Evolutionary conservation across 192 early-diverging fungal genomes (phyloP).

Genomic region (Gorgonomyces haynaldii): DNA sequence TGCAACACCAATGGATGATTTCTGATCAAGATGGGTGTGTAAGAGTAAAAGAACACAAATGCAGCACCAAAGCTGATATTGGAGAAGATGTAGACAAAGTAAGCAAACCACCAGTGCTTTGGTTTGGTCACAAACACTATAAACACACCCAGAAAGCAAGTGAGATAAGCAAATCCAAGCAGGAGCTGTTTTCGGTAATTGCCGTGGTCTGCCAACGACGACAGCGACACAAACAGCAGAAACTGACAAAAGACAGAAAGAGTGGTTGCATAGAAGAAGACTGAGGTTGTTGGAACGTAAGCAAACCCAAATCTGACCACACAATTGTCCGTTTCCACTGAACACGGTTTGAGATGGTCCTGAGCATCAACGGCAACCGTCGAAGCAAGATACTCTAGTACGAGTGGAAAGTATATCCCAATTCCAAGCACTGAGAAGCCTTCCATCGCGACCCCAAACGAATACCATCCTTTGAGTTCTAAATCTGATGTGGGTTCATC

Average conservation of each 20-base stretch:
- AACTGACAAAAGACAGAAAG: conserved; percentile 18
- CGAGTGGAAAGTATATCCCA: too few species aligned
- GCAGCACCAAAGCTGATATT: conserved; percentile 3
- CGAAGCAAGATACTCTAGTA: too few species aligned
- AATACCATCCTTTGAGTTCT: conserved; percentile 6
- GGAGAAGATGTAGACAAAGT: conserved; percentile 1
- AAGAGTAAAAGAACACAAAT: conserved; percentile 13
- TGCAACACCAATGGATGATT: conserved; percentile 9
- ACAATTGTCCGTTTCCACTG: too few species aligned
- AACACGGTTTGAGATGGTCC: too few species aligned
- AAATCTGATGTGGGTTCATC: background rate
- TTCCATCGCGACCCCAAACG: conserved; percentile 3
- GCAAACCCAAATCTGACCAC: too few species aligned
- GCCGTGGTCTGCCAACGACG: conserved; percentile 19
- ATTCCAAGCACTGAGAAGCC: background rate
- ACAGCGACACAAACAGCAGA: conserved; percentile 17
- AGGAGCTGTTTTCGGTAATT: background rate
- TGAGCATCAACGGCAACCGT: too few species aligned
- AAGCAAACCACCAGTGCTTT: conserved; percentile 1
- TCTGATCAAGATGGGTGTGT: conserved; percentile 5
- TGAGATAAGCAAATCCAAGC: background rate
- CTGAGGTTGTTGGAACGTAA: too few species aligned
- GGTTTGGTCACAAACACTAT: background rate
- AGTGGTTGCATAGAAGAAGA: conserved; percentile 22
- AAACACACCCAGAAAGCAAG: background rate